A percentile compares a stretch with the other conserved stretches of the same genome.
Conservation (phyloP, 495 filamentous ascomycete genomes). For the Elaphomyces granulatus region DNA sequence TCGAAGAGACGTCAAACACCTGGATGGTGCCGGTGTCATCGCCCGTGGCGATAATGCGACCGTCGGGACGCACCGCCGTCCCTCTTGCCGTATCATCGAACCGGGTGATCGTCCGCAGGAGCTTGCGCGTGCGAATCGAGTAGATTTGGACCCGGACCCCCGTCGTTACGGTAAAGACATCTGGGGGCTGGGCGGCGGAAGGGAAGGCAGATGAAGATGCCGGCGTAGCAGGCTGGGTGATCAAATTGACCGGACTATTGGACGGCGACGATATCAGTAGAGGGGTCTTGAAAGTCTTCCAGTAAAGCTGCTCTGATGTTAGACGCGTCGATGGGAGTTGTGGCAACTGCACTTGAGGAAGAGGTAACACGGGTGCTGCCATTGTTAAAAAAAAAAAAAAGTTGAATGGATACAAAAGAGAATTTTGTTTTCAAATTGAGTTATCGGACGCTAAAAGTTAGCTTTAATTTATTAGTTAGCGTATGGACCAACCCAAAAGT, state of each 20-base stretch:
- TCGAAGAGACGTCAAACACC: slow-evolving; percentile 78
- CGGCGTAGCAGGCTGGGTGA: slow-evolving; percentile 56
- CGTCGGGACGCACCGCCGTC: slow-evolving; percentile 77
- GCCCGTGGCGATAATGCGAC: slow-evolving; percentile 75
- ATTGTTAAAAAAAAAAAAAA: too few species aligned
- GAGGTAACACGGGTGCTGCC: slow-evolving; percentile 74
- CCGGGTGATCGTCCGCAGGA: slow-evolving; percentile 79
- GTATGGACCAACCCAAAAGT: too few species aligned
- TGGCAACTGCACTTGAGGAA: slow-evolving; percentile 74
- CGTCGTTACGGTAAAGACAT: slow-evolving; percentile 84
- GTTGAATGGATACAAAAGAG: too few species aligned
- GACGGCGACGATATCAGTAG: slow-evolving; percentile 74
- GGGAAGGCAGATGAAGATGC: slow-evolving; percentile 32
- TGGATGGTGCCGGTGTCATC: slow-evolving; percentile 84
- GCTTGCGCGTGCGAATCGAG: slow-evolving; percentile 74
- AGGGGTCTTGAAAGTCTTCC: slow-evolving; percentile 81
- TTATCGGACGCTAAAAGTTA: too few species aligned
- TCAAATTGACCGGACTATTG: slow-evolving; percentile 71
- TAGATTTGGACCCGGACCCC: slow-evolving; percentile 86
- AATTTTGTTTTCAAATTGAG: too few species aligned
- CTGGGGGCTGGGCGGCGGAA: slow-evolving; percentile 37
- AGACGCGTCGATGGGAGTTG: slow-evolving; percentile 32
- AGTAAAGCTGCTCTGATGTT: slow-evolving; percentile 89
- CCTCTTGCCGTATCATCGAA: slow-evolving; percentile 81
- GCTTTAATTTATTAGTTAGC: too few species aligned